phyloP scores from a whole-genome alignment of 768 basidiomycete species.

The Hemileccinum impolitum region DNA sequence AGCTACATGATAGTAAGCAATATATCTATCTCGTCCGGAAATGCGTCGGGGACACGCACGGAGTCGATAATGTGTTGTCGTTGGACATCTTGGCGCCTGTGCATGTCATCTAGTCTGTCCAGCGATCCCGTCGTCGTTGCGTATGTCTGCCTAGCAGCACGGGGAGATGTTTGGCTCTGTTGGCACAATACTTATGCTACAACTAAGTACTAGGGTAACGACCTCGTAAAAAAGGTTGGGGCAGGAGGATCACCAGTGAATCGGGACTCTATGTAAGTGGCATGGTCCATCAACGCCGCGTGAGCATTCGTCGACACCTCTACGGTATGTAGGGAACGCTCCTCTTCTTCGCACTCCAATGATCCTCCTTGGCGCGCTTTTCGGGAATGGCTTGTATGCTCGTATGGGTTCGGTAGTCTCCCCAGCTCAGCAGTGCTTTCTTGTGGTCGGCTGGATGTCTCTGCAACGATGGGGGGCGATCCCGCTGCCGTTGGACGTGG shows the following conservation, averaged over 20 bases:
- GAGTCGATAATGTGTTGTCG: conserved; percentile 69
- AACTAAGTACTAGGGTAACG: not conserved
- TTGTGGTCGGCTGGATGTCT: not conserved
- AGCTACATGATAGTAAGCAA: conserved; percentile 43
- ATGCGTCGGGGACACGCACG: conserved; percentile 37
- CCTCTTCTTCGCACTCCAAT: conserved; percentile 16
- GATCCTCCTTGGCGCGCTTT: not conserved
- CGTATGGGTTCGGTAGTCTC: conserved; percentile 6
- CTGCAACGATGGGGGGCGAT: not conserved
- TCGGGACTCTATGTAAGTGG: conserved; percentile 18
- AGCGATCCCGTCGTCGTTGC: conserved; percentile 14
- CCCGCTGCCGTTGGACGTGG: conserved; percentile 19
- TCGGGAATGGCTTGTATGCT: not conserved
- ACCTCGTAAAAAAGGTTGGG: conserved; percentile 3
- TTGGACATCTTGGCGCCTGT: conserved; percentile 60
- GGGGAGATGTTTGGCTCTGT: conserved; percentile 29
- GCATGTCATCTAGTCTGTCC: conserved; percentile 46
- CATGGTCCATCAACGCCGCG: conserved; percentile 30
- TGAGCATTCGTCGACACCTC: conserved; percentile 29
- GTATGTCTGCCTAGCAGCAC: not conserved
- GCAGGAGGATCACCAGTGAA: conserved; percentile 14
- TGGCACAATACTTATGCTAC: not conserved
- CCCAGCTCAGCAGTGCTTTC: not conserved
- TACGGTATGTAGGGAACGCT: conserved; percentile 12
- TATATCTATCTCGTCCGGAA: conserved; percentile 6